Evolutionary conservation across 192 early-diverging fungal species (phyloP).

Genomic region (Umbelopsis ramanniana): DNA sequence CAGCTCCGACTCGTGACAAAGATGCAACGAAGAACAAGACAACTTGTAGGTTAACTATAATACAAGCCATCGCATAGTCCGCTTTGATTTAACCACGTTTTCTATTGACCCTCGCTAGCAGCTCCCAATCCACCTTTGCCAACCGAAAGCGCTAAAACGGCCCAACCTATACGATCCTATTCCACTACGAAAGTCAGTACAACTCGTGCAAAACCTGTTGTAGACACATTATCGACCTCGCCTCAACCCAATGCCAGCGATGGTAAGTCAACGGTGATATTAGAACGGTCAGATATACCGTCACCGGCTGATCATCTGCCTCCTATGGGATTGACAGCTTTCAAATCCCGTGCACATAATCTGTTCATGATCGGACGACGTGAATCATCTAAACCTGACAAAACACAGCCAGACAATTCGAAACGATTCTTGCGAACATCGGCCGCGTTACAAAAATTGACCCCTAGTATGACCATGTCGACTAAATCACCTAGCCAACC

Average conservation of each 20-base stretch:
- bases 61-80: too few relatives aligned
- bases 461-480: constrained; percentile 14
- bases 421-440: constrained; percentile 15
- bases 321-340: constrained; percentile 8
- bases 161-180: background rate
- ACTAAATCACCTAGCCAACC: background rate
- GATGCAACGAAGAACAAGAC: background rate
- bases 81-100: too few relatives aligned
- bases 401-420: background rate
- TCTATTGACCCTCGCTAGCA: too few relatives aligned
- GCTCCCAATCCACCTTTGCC: background rate
- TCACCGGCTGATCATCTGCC: constrained; percentile 14
- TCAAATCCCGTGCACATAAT: constrained; percentile 19
- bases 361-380: constrained; percentile 17
- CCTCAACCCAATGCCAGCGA: background rate
- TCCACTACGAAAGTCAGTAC: background rate
- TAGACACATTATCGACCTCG: background rate
- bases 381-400: constrained; percentile 3
- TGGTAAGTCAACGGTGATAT: background rate
- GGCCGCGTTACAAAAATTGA: background rate
- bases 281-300: background rate
- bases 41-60: background rate
- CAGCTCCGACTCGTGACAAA: background rate
- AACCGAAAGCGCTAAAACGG: background rate
- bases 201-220: background rate